Base-by-base conservation (phyloP, 257 asterid species). In the Perilla frutescens region DNA sequence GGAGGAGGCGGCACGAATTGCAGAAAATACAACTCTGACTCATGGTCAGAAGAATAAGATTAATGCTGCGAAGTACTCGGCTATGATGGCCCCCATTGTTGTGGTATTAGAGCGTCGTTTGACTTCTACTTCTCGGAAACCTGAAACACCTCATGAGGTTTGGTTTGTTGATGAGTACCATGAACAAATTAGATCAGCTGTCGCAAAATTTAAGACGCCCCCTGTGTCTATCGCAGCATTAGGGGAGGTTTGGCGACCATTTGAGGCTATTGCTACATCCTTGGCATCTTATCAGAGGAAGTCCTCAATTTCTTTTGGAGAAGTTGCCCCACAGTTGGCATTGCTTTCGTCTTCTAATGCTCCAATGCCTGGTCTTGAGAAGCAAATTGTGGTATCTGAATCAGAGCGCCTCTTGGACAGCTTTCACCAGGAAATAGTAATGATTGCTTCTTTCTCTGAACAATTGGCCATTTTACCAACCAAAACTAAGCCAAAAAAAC, bases 351-450 rank as follows among this genome's bases (percentile, higher is more conserved):
- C 96, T 71, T 88, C 97, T 57, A 89, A 89, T 84, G 98, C 95
- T 82, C 99, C 99, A 32, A 92, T 95, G 98, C 99, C 99, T 66
- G 99, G 99, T 70, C 92, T 91, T 74, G 99, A 95, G 89, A 95
- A 88, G 88, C 90, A 88, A 82, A 78, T 81, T 67, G 79, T 80
- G 66, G 69, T 86, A 81, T 76, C 92, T 34, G 91, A 86, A 87
- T 62, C 95, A 5, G 89, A 83, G 69, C 79, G 81, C 58, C 80
- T 77, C 68, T 78, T 77, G 49, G 77, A 71, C 75, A 73, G 81
- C 85, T 77, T 81, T 68, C 75, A 77, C 81, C 85, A 79, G 79
- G 96, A 88, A 73, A 86, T 86, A 61, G 89, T 95, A 68, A 87
- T 93, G 49, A 85, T 95, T 67, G 83, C 96, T 80, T 90, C 96